Evolutionary conservation across 2,329 filamentous ascomycete genomes (phyloP).

Genomic region (Scleromitrula shiraiana): DNA sequence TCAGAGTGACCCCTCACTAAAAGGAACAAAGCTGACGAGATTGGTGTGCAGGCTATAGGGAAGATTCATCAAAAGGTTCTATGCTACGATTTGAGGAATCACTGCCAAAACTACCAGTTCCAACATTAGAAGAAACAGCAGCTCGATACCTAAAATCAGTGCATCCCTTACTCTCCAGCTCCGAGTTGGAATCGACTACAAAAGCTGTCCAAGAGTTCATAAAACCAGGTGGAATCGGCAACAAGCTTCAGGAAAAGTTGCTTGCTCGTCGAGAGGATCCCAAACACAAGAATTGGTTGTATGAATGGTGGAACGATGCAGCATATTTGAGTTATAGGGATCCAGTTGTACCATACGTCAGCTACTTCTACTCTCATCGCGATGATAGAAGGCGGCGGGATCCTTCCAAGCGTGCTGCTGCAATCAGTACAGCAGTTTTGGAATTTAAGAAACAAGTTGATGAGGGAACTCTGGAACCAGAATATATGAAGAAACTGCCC

Average conservation of each 20-base stretch:
- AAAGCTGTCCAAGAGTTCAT: slow-evolving; percentile 85
- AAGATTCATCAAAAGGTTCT: slow-evolving; percentile 69
- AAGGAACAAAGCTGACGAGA: slow-evolving; percentile 7
- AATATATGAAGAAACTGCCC: slow-evolving; percentile 97
- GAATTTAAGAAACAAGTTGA: slow-evolving; percentile 96
- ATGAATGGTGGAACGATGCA: slow-evolving; percentile 96
- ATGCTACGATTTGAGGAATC: slow-evolving; percentile 84
- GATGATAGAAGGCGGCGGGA: slow-evolving; percentile 84
- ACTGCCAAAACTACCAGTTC: slow-evolving; percentile 71
- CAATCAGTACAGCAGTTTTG: slow-evolving; percentile 74
- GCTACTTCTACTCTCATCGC: slow-evolving; percentile 98
- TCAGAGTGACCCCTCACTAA: slow-evolving; percentile 7
- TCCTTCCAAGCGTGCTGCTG: slow-evolving; percentile 86
- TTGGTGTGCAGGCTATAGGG: slow-evolving; percentile 56
- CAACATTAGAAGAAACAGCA: slow-evolving; percentile 74
- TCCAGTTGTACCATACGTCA: slow-evolving; percentile 94
- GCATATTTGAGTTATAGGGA: slow-evolving; percentile 92
- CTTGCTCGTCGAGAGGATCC: slow-evolving; percentile 71
- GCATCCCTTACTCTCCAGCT: slow-evolving; percentile 60
- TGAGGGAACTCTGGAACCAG: slow-evolving; percentile 73
- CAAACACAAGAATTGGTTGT: slow-evolving; percentile 84
- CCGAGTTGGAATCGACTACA: slow-evolving; percentile 65
- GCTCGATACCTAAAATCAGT: slow-evolving; percentile 74
- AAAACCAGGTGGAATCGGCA: slow-evolving; percentile 74
- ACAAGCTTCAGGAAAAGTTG: slow-evolving; percentile 81